Percentiles rank a stretch among this genome's conserved stretches.
These are phyloP conservation scores for Cryphonectria nitschkei DNA, from an alignment of 2,329 filamentous ascomycete genomes.

Conservation along the genomic window DNA sequence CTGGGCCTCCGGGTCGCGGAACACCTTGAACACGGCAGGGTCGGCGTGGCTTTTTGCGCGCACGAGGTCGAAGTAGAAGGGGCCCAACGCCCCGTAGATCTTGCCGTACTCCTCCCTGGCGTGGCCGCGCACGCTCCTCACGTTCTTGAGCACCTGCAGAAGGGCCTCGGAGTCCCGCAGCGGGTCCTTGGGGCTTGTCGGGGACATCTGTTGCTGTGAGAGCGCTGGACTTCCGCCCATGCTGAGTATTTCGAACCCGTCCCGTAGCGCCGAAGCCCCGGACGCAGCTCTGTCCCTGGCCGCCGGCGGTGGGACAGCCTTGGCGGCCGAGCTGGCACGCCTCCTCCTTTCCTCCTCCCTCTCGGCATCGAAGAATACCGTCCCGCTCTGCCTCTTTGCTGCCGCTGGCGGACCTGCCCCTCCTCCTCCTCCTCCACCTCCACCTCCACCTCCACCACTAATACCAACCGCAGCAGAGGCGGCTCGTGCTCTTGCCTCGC, in stretches of 20 bases:
- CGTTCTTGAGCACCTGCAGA: constrained; percentile 70
- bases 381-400: constrained; percentile 23
- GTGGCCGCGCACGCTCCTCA: constrained; percentile 78
- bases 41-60: constrained; percentile 74
- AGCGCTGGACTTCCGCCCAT: constrained; percentile 44
- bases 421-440: constrained; percentile 18
- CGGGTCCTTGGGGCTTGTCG: constrained; percentile 46
- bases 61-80: constrained; percentile 85
- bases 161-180: constrained; percentile 65
- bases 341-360: constrained; percentile 42
- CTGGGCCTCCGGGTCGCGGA: constrained; percentile 86
- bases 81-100: constrained; percentile 84
- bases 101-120: constrained; percentile 90
- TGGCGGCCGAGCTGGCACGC: constrained; percentile 8
- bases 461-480: constrained; percentile 31
- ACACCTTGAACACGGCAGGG: constrained; percentile 82
- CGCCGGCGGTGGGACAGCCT: constrained; percentile 7
- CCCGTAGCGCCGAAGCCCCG: constrained; percentile 42
- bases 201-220: constrained; percentile 28
- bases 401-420: constrained; percentile 26
- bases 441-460: constrained; percentile 14
- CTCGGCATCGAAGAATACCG: constrained; percentile 53
- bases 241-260: constrained; percentile 81
- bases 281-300: constrained; percentile 35
- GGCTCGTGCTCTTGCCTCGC: constrained; percentile 52